These are phyloP conservation scores for Triticum timopheevii DNA, from an alignment of 176 grass and related monocot genomes.

Conservation along the genomic window DNA sequence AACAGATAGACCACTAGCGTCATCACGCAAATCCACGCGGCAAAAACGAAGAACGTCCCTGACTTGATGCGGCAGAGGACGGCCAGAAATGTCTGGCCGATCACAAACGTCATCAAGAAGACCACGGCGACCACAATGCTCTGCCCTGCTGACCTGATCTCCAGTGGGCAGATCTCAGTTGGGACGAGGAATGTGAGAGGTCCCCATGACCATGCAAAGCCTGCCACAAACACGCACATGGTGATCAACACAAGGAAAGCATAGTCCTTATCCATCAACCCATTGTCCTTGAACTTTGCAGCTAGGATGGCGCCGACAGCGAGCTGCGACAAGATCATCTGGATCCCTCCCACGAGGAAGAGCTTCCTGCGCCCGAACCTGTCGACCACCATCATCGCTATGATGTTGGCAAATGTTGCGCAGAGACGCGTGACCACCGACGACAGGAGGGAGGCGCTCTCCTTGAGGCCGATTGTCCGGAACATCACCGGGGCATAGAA, in stretches of 20 bases:
- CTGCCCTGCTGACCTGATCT: slow-evolving; percentile 75
- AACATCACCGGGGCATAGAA: slow-evolving; percentile 73
- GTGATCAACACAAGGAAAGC: slow-evolving; percentile 56
- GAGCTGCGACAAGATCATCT: slow-evolving; percentile 73
- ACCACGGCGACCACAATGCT: slow-evolving; percentile 68
- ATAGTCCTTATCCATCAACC: slow-evolving; percentile 45
- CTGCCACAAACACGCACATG: slow-evolving; percentile 66
- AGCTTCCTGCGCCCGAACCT: slow-evolving; percentile 63
- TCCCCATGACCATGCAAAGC: slow-evolving; percentile 82
- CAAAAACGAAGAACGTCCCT: slow-evolving; percentile 63
- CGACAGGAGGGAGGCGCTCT: slow-evolving; percentile 47
- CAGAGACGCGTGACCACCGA: slow-evolving; percentile 60
- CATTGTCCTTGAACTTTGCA: slow-evolving; percentile 60
- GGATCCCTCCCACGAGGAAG: slow-evolving; percentile 55
- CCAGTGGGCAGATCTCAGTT: slow-evolving; percentile 63
- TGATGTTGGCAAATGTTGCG: slow-evolving; percentile 54
- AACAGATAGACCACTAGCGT: slow-evolving; percentile 56
- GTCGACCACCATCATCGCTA: slow-evolving; percentile 64
- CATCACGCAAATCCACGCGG: slow-evolving; percentile 58
- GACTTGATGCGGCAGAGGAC: slow-evolving; percentile 65
- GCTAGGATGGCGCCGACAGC: slow-evolving; percentile 53
- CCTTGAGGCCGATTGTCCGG: slow-evolving; percentile 59
- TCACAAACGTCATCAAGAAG: slow-evolving; percentile 65
- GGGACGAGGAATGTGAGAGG: slow-evolving; percentile 72
- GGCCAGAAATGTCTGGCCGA: slow-evolving; percentile 59